Base-by-base conservation (phyloP, 164 flowering plant genomes). In the Paratinospora sagittata region DNA sequence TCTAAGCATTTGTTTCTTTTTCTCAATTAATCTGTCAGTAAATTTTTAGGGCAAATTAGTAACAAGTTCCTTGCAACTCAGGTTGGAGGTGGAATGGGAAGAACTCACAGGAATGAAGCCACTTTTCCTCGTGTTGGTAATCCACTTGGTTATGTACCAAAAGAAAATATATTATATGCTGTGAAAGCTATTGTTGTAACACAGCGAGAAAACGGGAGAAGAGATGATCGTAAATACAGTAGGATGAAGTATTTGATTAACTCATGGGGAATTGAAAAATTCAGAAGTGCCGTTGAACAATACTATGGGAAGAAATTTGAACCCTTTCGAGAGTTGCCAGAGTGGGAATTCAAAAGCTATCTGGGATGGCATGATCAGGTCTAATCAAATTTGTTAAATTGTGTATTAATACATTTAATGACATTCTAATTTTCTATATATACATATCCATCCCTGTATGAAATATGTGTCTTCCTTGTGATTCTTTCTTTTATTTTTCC, bases 21-120 rank as follows among this genome's bases (percentile, higher is more conserved):
- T 65, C 19, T 65, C 34, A 26, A 14, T 65, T 34, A 16, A 30
- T 30, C 13, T 65, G 41, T 37, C 43, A 27, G 16, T 62, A 10
- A 24, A 24, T 10, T 55, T 43, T 64, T 52, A 43, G 2, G 12
- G 7, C 26, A 27, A 58, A 8, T 63, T 66, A 21, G 63, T 71
- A 30, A 45, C 64, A 19, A 66, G 16, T 6, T 66, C 1, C 27
- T 39, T 55, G 23, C 23, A 23, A 67, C 82, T 76, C 84, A 95
- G 99, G 99, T 96, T 81, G 99, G 99, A 76, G 99, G 99, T 72
- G 99, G 99, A 17, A 93, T 96, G 99, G 99, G 98, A 77, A 89
- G 98, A 85, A 89, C 99, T 21, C 98, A 88, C 77, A 84, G 98
- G 71, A 6, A 84, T 68, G 99, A 93, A 75, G 75, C 85, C 72